Evolutionary conservation across 306 rosid genomes (phyloP).

Genomic region (Arachis hypogaea): DNA sequence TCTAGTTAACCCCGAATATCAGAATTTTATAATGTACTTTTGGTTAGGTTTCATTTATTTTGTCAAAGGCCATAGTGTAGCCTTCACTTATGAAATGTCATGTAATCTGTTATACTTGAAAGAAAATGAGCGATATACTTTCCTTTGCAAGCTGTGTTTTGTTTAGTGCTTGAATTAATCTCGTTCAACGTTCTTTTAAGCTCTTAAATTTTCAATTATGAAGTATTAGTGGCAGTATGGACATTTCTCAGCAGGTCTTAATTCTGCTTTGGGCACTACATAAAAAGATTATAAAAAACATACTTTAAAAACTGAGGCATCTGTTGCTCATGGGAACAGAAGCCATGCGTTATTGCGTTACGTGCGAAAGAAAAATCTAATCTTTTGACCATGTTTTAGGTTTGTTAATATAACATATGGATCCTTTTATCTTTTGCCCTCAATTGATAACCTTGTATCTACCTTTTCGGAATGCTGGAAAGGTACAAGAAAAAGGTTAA

Average conservation of each 20-base stretch:
- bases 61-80: conserved; percentile 26
- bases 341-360: background rate
- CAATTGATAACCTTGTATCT: background rate
- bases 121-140: conserved; percentile 2
- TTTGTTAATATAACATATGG: background rate
- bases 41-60: conserved; percentile 32
- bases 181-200: background rate
- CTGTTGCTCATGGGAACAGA: background rate
- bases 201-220: background rate
- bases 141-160: background rate
- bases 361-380: no score
- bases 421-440: no score
- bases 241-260: background rate
- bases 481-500: no score
- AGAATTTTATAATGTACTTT: conserved; percentile 15
- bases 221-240: background rate
- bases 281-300: background rate
- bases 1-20: conserved; percentile 24
- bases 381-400: background rate
- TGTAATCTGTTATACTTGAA: conserved; percentile 36
- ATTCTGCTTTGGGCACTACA: background rate
- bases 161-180: background rate
- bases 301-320: background rate
- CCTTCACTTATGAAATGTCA: conserved; percentile 2
- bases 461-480: background rate